phyloP scores from a whole-genome alignment of 1,139 yeast genomes.

The Debaryomyces singareniensis region DNA sequence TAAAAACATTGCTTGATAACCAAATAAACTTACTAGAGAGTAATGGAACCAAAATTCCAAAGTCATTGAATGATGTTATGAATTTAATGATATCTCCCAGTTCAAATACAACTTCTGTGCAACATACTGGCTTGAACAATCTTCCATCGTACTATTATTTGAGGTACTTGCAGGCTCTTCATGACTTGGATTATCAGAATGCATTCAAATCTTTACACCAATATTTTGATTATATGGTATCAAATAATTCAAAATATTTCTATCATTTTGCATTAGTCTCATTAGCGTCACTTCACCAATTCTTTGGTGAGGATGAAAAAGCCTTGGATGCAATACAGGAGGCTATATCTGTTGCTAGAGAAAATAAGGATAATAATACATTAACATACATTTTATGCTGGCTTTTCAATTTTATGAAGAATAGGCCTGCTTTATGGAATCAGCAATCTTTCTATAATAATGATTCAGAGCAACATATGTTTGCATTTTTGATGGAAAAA shows the following conservation, averaged over 20 bases:
- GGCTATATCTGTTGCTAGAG: slow-evolving; percentile 84
- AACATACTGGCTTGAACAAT: slow-evolving; percentile 40
- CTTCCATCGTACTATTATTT: slow-evolving; percentile 64
- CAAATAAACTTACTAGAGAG: slow-evolving; percentile 54
- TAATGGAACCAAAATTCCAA: slow-evolving; percentile 48
- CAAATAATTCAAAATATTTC: slow-evolving; percentile 55
- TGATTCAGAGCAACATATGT: slow-evolving; percentile 49
- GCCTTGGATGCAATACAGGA: slow-evolving; percentile 81
- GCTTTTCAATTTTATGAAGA: slow-evolving; percentile 66
- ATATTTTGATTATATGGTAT: slow-evolving; percentile 82
- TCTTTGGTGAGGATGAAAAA: slow-evolving; percentile 66
- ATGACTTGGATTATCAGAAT: slow-evolving; percentile 61
- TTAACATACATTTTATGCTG: slow-evolving; percentile 74
- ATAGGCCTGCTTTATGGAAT: slow-evolving; percentile 54
- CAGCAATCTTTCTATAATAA: slow-evolving; percentile 34
- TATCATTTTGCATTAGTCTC: slow-evolving; percentile 82
- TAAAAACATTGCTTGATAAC: slow-evolving; percentile 45
- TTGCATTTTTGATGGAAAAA: slow-evolving; percentile 55
- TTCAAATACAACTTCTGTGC: slow-evolving; percentile 36
- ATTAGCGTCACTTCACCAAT: slow-evolving; percentile 71
- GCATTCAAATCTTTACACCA: slow-evolving; percentile 71
- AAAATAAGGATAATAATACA: slow-evolving; percentile 69
- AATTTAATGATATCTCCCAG: slow-evolving; percentile 34
- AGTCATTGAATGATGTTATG: slow-evolving; percentile 37
- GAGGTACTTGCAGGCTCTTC: slow-evolving; percentile 56